These are phyloP conservation scores for Talaromyces piceae DNA, from an alignment of 2,329 filamentous ascomycete genomes.

Conservation along the genomic window DNA sequence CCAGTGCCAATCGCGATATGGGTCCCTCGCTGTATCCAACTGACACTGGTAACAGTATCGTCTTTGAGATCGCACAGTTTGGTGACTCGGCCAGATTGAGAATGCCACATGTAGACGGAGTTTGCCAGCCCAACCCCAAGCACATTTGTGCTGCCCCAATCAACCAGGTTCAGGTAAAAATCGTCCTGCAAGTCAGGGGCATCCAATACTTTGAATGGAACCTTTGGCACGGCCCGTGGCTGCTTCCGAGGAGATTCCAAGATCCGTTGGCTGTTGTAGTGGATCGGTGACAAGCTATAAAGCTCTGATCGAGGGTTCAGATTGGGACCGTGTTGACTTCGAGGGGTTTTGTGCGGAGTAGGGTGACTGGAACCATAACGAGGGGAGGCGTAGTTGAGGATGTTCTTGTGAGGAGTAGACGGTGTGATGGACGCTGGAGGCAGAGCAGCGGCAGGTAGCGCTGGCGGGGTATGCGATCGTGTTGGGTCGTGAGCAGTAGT, in stretches of 20 bases:
- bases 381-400: slow-evolving; percentile 85
- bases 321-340: slow-evolving; percentile 79
- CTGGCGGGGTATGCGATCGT: slow-evolving; percentile 74
- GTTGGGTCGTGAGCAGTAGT: slow-evolving; percentile 56
- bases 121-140: slow-evolving; percentile 86
- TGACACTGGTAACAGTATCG: slow-evolving; percentile 92
- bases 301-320: slow-evolving; percentile 85
- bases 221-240: slow-evolving; percentile 84
- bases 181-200: slow-evolving; percentile 94
- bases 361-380: slow-evolving; percentile 69
- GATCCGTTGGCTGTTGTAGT: slow-evolving; percentile 88
- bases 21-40: slow-evolving; percentile 92
- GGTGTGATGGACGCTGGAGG: slow-evolving; percentile 71
- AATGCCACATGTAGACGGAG: slow-evolving; percentile 98
- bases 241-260: slow-evolving; percentile 83
- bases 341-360: slow-evolving; percentile 81
- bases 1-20: slow-evolving; percentile 93
- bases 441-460: slow-evolving; percentile 55
- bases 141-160: slow-evolving; percentile 94
- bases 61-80: slow-evolving; percentile 89
- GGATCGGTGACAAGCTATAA: slow-evolving; percentile 90
- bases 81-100: slow-evolving; percentile 79
- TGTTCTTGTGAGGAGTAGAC: slow-evolving; percentile 93
- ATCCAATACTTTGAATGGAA: slow-evolving; percentile 95
- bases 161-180: slow-evolving; percentile 94